Evolutionary conservation across 2,329 filamentous ascomycete genomes (phyloP).

Genomic region (Rutstroemia sydowiana): DNA sequence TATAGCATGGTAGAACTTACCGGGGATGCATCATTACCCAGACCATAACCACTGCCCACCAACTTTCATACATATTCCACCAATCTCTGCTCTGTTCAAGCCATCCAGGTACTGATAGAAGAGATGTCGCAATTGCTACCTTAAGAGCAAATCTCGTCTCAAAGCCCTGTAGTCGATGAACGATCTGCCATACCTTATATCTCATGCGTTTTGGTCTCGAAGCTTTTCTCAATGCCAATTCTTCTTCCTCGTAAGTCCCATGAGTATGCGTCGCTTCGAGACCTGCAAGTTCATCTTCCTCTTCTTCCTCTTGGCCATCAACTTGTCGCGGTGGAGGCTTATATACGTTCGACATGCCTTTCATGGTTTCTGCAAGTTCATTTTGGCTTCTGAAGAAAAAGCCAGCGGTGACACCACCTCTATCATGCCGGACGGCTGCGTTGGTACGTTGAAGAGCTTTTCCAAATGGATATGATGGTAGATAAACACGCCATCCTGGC

Average conservation of each 20-base stretch:
- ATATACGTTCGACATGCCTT: slow-evolving; percentile 30
- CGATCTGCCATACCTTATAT: slow-evolving; percentile 41
- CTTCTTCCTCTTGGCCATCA: slow-evolving; percentile 21
- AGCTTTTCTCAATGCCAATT: slow-evolving; percentile 33
- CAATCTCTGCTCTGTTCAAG: slow-evolving; percentile 37
- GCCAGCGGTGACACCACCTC: slow-evolving; percentile 49
- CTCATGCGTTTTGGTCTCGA: slow-evolving; percentile 35
- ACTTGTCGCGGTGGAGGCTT: slow-evolving; percentile 26
- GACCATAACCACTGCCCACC: slow-evolving; percentile 47
- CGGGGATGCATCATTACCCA: slow-evolving; percentile 37
- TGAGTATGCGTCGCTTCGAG: slow-evolving; percentile 19
- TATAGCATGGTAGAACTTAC: slow-evolving; percentile 24
- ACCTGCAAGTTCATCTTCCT: slow-evolving; percentile 15
- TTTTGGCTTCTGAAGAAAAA: slow-evolving; percentile 33
- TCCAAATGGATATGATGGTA: slow-evolving; percentile 46
- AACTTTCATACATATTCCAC: slow-evolving; percentile 49
- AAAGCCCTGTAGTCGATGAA: slow-evolving; percentile 49
- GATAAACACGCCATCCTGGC: slow-evolving; percentile 36
- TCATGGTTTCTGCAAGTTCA: slow-evolving; percentile 28
- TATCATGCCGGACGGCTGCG: slow-evolving; percentile 50
- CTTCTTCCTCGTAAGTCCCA: slow-evolving; percentile 31
- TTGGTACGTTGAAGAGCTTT: slow-evolving; percentile 49
- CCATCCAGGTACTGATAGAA: slow-evolving; percentile 49
- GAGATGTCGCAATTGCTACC: slow-evolving; percentile 42
- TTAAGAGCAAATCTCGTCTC: slow-evolving; percentile 52